Evolutionary conservation across 208 protist species (phyloP).

Genomic region (Naegleria fowleri): DNA sequence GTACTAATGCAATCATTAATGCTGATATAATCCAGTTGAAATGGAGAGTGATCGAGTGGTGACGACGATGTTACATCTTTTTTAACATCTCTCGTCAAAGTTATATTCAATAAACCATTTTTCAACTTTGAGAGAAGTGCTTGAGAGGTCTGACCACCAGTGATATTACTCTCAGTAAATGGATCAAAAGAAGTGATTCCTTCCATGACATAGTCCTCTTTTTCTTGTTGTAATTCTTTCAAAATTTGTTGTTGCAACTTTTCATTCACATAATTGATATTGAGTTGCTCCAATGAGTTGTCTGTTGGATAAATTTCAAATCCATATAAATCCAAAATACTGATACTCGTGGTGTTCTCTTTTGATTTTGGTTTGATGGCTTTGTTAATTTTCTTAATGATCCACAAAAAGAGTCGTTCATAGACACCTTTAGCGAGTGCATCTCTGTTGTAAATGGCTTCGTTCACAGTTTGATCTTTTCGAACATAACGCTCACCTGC

Average conservation of each 20-base stretch:
- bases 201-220: slow-evolving; percentile 36
- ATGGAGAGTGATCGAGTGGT: background rate
- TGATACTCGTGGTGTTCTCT: slow-evolving; percentile 37
- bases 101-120: background rate
- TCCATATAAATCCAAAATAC: slow-evolving; percentile 82
- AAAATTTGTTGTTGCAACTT: background rate
- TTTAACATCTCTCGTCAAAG: background rate
- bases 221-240: slow-evolving; percentile 9
- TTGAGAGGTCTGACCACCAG: slow-evolving; percentile 55
- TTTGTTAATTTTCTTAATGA: slow-evolving; percentile 61
- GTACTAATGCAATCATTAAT: slow-evolving; percentile 43
- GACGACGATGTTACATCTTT: background rate
- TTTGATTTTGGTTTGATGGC: slow-evolving; percentile 8
- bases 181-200: slow-evolving; percentile 68
- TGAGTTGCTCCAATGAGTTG: background rate
- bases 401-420: slow-evolving; percentile 61
- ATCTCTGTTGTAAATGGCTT: slow-evolving; percentile 55
- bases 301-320: slow-evolving; percentile 62
- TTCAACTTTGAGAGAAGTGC: background rate
- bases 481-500: background rate
- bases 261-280: slow-evolving; percentile 25
- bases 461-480: slow-evolving; percentile 42
- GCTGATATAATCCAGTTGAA: background rate
- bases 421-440: slow-evolving; percentile 66
- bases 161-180: slow-evolving; percentile 64